phyloP scores from a whole-genome alignment of 208 protist species.

The Eutreptiella sp. region DNA sequence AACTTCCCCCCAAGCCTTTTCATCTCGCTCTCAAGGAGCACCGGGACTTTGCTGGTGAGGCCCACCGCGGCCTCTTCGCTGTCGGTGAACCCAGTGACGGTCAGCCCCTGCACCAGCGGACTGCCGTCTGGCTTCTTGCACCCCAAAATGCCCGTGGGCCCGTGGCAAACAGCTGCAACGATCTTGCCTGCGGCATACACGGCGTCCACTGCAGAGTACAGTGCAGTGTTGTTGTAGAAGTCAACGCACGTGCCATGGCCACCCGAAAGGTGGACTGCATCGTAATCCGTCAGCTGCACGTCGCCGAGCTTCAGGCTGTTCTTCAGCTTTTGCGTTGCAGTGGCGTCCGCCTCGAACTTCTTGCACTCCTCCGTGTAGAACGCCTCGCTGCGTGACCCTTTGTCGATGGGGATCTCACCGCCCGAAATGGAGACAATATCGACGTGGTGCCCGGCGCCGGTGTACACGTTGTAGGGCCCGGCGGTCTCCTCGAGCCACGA shows the following conservation, averaged over 20 bases:
- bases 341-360: background rate
- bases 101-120: conserved; percentile 19
- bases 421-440: conserved; percentile 9
- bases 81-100: conserved; percentile 38
- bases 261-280: conserved; percentile 8
- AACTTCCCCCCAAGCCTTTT: conserved; percentile 12
- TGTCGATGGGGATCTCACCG: conserved; percentile 1
- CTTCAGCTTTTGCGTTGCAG: background rate
- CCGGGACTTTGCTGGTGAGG: conserved; percentile 2
- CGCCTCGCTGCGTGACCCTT: background rate
- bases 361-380: background rate
- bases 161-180: conserved; percentile 35
- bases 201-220: background rate
- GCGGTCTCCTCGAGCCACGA: conserved; percentile 12
- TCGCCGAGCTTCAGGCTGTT: background rate
- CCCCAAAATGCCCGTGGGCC: conserved; percentile 27
- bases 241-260: conserved; percentile 9
- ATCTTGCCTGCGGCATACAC: background rate
- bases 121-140: conserved; percentile 6
- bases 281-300: background rate
- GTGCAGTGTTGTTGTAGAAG: background rate
- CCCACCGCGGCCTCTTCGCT: conserved; percentile 28
- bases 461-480: conserved; percentile 22
- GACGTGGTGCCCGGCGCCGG: background rate
- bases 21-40: conserved; percentile 16